Conservation (phyloP, 2,329 filamentous ascomycete species). For the Talaromyces sp. region DNA sequence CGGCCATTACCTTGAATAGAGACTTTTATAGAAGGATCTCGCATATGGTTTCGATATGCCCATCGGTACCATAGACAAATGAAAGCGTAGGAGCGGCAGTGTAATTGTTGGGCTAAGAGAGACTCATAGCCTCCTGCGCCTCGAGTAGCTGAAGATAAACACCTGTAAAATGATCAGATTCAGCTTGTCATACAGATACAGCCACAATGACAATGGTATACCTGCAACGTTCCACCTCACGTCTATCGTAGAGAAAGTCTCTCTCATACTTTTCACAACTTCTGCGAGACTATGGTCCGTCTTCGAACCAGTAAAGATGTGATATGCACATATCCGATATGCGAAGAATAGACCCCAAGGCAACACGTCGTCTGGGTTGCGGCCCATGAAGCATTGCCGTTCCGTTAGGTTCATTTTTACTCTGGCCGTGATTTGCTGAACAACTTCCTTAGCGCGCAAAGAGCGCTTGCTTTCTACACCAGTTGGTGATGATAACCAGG, state of each 20-base stretch:
- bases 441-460: not conserved
- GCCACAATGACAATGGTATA: not conserved
- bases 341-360: constrained; percentile 24
- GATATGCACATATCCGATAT: constrained; percentile 18
- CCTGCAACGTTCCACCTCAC: constrained; percentile 8
- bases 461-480: not conserved
- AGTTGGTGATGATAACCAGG: not conserved
- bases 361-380: constrained; percentile 19
- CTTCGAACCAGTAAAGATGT: constrained; percentile 4
- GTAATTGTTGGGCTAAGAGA: not conserved
- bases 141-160: constrained; percentile 8
- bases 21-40: no score
- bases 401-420: constrained; percentile 17
- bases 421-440: not conserved
- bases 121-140: constrained; percentile 1
- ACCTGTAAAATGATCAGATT: not conserved
- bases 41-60: no score
- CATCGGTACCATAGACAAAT: no score
- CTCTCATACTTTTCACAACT: not conserved
- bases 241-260: constrained; percentile 1
- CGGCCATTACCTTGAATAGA: no score
- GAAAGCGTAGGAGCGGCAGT: no score
- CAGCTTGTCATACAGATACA: not conserved
- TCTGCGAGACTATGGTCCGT: not conserved
- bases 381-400: constrained; percentile 18